Conservation (phyloP, 2,329 filamentous ascomycete genomes). For the Rhynchosporium graminicola region DNA sequence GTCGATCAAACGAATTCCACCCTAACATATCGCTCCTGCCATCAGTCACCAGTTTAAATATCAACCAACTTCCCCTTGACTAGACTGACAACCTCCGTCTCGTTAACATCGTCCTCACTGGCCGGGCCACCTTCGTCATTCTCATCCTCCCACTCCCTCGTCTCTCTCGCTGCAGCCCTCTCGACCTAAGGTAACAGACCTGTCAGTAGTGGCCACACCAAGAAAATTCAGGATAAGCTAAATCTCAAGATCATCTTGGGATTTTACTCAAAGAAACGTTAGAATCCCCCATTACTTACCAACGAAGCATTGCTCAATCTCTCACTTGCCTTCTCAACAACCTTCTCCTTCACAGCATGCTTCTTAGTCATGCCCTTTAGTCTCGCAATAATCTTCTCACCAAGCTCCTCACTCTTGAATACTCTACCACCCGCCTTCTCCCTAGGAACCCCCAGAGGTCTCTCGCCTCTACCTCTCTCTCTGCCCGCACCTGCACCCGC, state of each 20-base stretch:
- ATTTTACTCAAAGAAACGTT: too few species aligned
- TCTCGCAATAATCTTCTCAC: constrained; percentile 26
- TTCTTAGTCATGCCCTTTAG: constrained; percentile 28
- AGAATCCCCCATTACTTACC: not conserved
- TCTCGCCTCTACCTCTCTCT: not conserved
- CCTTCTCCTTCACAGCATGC: constrained; percentile 19
- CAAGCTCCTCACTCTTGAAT: constrained; percentile 20
- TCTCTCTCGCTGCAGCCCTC: constrained; percentile 25
- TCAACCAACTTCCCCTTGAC: constrained; percentile 33
- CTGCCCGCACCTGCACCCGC: not conserved
- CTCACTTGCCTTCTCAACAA: constrained; percentile 10
- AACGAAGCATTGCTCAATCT: constrained; percentile 16
- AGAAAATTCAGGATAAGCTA: too few species aligned
- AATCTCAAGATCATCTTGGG: too few species aligned
- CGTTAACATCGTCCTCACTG: not conserved
- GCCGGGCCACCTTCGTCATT: constrained; percentile 21
- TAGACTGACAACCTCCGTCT: constrained; percentile 12
- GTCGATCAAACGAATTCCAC: not conserved
- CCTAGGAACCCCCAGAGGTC: not conserved
- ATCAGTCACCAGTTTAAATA: constrained; percentile 23
- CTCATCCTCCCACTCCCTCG: constrained; percentile 36
- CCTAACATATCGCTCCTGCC: not conserved
- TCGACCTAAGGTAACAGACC: constrained; percentile 19
- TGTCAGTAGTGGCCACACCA: too few species aligned
- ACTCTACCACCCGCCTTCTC: not conserved